Conservation (phyloP, 306 rosid species). For the Pterocarpus santalinus region DNA sequence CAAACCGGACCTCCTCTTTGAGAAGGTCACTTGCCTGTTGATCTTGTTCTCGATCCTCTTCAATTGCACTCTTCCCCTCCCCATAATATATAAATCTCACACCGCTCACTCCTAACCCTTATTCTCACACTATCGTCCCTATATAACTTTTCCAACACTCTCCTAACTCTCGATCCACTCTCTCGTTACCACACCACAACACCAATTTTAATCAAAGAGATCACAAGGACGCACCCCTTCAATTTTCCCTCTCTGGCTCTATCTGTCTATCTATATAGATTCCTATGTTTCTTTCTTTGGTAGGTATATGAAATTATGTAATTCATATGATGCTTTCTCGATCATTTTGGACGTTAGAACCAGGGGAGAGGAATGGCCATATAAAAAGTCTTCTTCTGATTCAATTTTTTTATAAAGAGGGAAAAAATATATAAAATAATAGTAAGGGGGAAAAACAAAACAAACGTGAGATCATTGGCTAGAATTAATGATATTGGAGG, state of each 20-base stretch:
- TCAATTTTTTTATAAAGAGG: not conserved
- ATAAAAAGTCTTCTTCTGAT: too few species aligned
- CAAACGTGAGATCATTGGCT: slow-evolving; percentile 4
- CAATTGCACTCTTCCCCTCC: slow-evolving; percentile 86
- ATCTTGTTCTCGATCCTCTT: slow-evolving; percentile 93
- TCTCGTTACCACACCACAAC: too few species aligned
- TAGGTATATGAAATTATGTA: too few species aligned
- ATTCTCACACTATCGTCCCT: too few species aligned
- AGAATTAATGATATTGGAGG: slow-evolving; percentile 27
- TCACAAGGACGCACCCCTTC: too few species aligned
- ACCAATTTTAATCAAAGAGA: too few species aligned
- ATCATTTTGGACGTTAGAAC: slow-evolving; percentile 18
- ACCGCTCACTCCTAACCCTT: too few species aligned
- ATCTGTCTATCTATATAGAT: too few species aligned
- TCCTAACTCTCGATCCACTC: too few species aligned
- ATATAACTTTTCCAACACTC: too few species aligned
- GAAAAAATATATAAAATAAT: not conserved
- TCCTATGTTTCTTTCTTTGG: too few species aligned
- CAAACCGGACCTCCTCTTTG: slow-evolving; percentile 79
- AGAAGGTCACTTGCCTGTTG: slow-evolving; percentile 88
- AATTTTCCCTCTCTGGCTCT: not conserved
- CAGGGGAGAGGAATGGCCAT: not conserved
- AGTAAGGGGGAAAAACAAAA: not conserved
- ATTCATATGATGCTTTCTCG: too few species aligned
- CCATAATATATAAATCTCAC: slow-evolving; percentile 48